A percentile compares a stretch with the other conserved stretches of the same genome.
phyloP scores from a whole-genome alignment of 768 basidiomycete species.

The Zangia roseola region DNA sequence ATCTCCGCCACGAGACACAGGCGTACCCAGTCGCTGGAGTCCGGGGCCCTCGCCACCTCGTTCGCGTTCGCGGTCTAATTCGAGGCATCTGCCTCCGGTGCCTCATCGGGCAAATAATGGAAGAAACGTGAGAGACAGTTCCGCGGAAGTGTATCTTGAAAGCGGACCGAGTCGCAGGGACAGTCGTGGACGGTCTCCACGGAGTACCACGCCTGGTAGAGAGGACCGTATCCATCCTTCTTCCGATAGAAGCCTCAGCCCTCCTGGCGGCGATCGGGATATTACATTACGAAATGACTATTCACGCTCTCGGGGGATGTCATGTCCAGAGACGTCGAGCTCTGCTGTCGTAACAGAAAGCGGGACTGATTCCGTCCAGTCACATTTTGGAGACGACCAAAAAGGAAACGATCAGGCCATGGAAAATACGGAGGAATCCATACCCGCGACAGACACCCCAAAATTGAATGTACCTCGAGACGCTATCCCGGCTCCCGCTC shows the following conservation, averaged over 20 bases:
- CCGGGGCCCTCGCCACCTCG: constrained; percentile 18
- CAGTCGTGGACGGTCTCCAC: constrained; percentile 4
- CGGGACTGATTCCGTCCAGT: not conserved
- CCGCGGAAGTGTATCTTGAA: constrained; percentile 7
- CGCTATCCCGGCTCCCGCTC: constrained; percentile 3
- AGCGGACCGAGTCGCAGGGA: constrained; percentile 1
- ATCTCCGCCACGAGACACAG: constrained; percentile 33
- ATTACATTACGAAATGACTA: not conserved
- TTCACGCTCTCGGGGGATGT: not conserved
- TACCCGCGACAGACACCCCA: not conserved
- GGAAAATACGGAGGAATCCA: not conserved
- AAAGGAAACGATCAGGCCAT: constrained; percentile 8
- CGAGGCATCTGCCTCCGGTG: constrained; percentile 19
- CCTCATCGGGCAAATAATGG: constrained; percentile 6
- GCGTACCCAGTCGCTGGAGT: constrained; percentile 30
- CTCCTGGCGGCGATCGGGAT: not conserved
- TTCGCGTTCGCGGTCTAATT: constrained; percentile 28
- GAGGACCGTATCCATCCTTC: constrained; percentile 5
- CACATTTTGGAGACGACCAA: not conserved
- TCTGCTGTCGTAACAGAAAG: not conserved
- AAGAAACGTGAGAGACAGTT: constrained; percentile 1
- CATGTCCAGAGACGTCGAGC: not conserved
- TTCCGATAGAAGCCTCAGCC: not conserved
- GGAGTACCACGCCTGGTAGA: not conserved
- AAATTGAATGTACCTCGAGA: not conserved